These are phyloP conservation scores for Pulveroboletus sp. DNA, from an alignment of 1,284 basidiomycete genomes.

Conservation along the genomic window DNA sequence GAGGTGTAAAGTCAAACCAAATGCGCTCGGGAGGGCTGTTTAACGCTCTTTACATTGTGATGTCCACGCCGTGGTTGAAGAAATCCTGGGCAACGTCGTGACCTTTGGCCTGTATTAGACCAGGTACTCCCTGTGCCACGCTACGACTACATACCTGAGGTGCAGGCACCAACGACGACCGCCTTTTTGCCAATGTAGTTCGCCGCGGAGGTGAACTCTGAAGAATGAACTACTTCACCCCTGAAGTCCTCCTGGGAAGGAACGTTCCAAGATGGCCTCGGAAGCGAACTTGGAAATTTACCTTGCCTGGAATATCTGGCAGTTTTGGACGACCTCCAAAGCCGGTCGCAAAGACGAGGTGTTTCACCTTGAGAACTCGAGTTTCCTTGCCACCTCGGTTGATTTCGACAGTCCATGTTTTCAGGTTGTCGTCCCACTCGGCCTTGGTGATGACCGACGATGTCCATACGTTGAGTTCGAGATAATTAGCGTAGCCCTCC, in stretches of 20 bases:
- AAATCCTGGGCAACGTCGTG: slow-evolving; percentile 35
- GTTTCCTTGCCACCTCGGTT: slow-evolving; percentile 27
- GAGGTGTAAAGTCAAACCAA: slow-evolving; percentile 2
- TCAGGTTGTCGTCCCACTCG: slow-evolving; percentile 36
- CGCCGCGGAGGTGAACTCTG: slow-evolving; percentile 37
- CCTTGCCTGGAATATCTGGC: slow-evolving; percentile 35
- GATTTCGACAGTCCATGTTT: slow-evolving; percentile 42
- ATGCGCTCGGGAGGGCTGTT: too few species aligned
- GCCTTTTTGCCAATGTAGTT: slow-evolving; percentile 46
- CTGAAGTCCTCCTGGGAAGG: slow-evolving; percentile 24
- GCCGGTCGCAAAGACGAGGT: slow-evolving; percentile 45
- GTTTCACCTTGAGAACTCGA: slow-evolving; percentile 37
- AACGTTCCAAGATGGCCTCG: background rate
- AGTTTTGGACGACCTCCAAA: slow-evolving; percentile 40
- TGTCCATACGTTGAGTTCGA: slow-evolving; percentile 62
- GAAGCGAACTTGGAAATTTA: background rate
- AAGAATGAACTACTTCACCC: slow-evolving; percentile 41
- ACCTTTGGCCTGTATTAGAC: slow-evolving; percentile 15
- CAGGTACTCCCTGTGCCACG: background rate
- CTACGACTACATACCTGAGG: slow-evolving; percentile 31
- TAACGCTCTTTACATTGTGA: slow-evolving; percentile 27
- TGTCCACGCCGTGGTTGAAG: slow-evolving; percentile 23
- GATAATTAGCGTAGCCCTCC: slow-evolving; percentile 53
- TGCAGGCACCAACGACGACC: slow-evolving; percentile 47
- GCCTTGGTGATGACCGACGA: slow-evolving; percentile 44